Evolutionary conservation across 495 filamentous ascomycete genomes (phyloP).

Genomic region (Neurospora sp.): DNA sequence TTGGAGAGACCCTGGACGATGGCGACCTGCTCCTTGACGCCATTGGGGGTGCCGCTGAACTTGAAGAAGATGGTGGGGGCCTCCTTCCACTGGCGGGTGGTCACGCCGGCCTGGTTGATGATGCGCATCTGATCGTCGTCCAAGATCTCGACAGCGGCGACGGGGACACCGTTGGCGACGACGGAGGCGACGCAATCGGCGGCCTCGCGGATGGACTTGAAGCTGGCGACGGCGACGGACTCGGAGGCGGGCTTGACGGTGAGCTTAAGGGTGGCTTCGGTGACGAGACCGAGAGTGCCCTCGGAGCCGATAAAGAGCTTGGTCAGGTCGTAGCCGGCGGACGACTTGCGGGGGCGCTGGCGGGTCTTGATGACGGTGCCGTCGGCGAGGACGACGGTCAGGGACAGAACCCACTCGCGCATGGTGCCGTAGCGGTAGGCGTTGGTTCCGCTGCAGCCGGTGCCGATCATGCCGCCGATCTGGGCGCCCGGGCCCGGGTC

Average conservation of each 20-base stretch:
- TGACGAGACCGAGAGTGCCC: slow-evolving; percentile 69
- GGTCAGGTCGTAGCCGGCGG: slow-evolving; percentile 82
- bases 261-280: slow-evolving; percentile 71
- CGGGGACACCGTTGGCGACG: slow-evolving; percentile 68
- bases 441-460: slow-evolving; percentile 89
- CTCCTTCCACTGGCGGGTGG: slow-evolving; percentile 60
- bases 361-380: slow-evolving; percentile 85
- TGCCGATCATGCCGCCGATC: slow-evolving; percentile 95
- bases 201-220: slow-evolving; percentile 65
- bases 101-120: slow-evolving; percentile 73
- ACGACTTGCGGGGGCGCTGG: slow-evolving; percentile 65
- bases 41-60: slow-evolving; percentile 64
- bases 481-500: slow-evolving; percentile 74
- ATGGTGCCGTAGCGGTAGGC: slow-evolving; percentile 91
- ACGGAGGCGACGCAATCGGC: slow-evolving; percentile 72
- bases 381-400: slow-evolving; percentile 90
- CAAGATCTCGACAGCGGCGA: slow-evolving; percentile 84
- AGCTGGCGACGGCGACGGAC: slow-evolving; percentile 77
- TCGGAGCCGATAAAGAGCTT: slow-evolving; percentile 69
- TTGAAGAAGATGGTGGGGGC: slow-evolving; percentile 92
- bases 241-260: slow-evolving; percentile 66
- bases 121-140: slow-evolving; percentile 93
- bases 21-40: slow-evolving; percentile 74
- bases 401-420: slow-evolving; percentile 86
- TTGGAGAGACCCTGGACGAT: slow-evolving; percentile 61